Evolutionary conservation across 305 asterid genomes (phyloP), one percentile per base, ranked within the genome.

Genomic region (Ajuga reptans): DNA sequence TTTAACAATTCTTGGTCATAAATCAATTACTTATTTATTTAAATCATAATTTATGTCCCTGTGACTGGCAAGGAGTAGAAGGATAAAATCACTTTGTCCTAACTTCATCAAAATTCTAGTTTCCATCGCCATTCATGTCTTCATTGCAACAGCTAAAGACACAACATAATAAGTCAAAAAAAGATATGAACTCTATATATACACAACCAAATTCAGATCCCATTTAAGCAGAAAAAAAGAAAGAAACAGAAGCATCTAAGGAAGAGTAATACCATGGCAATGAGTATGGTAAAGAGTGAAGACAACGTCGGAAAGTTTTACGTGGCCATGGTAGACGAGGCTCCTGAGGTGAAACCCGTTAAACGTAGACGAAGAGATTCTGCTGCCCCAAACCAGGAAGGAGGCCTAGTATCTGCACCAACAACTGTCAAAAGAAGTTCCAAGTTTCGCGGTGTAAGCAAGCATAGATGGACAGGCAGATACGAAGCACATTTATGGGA

Each of bases 401-500:
- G 75, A 63, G 73, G 65, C 60, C 81, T 12, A 9, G 14, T 52
- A 42, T 66, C 79, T 29, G 72, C 78, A 34, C 82, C 90, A 6
- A 83, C 84, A 0, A 80, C 96, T 4, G 89, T 87, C 58, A 89
- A 87, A 57, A 79, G 96, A 76, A 89, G 96, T 69, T 89, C 96
- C 1, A 84, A 84, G 68, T 89, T 82, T 59, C 88, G 96, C 5
- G 96, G 96, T 0, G 95, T 87, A 3, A 89, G 96, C 82, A 81
- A 63, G 80, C 96, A 89, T 71, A 71, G 84, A 65, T 87, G 89
- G 96, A 89, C 96, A 1, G 94, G 96, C 1, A 80, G 96, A 59
- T 89, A 75, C 36, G 96, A 89, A 81, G 96, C 96, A 36, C 96
- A 89, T 72, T 62, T 89, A 79, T 89, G 96, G 96, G 96, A 89